Base-by-base conservation (phyloP, 768 basidiomycete species). In the Postia placenta region DNA sequence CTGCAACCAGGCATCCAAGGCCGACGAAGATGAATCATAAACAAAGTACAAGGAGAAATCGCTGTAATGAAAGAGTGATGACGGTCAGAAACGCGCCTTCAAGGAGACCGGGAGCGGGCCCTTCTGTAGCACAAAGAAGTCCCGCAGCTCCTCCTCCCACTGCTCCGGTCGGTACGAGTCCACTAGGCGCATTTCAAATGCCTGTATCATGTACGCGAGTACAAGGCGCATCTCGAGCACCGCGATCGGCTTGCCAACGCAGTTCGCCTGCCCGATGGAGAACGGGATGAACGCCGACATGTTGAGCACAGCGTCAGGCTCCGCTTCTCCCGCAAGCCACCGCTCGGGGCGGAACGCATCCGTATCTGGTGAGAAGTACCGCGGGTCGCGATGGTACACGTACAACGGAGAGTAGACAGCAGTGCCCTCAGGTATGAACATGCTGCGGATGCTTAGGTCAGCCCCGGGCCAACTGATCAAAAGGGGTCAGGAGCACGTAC, bases 261-360 rank as follows among this genome's bases (percentile, higher is more conserved):
- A 80, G 53, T 74, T 74, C 12, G 69, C 68, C n/a, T 76, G 76
- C 0, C 79, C 79, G 30, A 64, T 63, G 11, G 73, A 74, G 55
- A 74, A 74, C 0, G 75, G 73, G 42, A 71, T 65, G 61, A 71
- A 73, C 12, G 62, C 69, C 25, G 41, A 24, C 11, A 47, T 15
- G 51, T 71, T 64, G 25, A 53, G 48, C 35, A 57, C 48, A 33
- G 57, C 28, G 6, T 54, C 28, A n/a, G n/a, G n/a, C 33, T 9
- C 19, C 5, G 38, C 24, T n/a, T 24, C 42, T 5, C 27, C 26
- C 5, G 25, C 27, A 26, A 71, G 55, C 72, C 72, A 74, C 15
- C 74, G 69, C 19, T 73, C 69, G 39, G 73, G 72, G 62, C 65
- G 66, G 61, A 71, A 75, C 20, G 54, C 52, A 15, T 73, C 65